A percentile compares a stretch with the other conserved stretches of the same genome.
These are phyloP conservation scores for Tricholoma hemisulphureum DNA, from an alignment of 768 basidiomycete genomes.

Conservation along the genomic window DNA sequence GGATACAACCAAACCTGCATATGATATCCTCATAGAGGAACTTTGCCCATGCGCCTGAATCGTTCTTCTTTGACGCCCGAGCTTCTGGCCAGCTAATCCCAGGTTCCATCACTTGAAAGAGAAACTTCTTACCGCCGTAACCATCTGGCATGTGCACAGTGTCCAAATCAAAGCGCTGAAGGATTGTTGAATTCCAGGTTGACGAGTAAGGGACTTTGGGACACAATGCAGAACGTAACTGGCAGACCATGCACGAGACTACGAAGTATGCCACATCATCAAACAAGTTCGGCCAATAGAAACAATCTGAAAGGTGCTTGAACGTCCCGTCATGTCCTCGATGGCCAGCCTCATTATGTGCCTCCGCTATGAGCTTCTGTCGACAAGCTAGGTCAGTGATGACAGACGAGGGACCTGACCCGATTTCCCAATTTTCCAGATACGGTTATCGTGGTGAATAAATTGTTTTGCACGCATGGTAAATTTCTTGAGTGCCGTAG, in stretches of 20 bases:
- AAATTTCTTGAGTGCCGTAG: not conserved
- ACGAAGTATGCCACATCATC: constrained; percentile 27
- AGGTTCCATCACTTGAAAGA: constrained; percentile 21
- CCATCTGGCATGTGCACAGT: constrained; percentile 29
- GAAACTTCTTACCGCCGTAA: constrained; percentile 15
- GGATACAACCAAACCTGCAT: constrained; percentile 16
- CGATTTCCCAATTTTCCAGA: constrained; percentile 18
- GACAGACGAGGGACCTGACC: constrained; percentile 18
- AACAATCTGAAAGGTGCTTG: constrained; percentile 15
- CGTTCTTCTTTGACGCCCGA: constrained; percentile 30
- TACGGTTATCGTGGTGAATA: constrained; percentile 16
- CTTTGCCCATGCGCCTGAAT: constrained; percentile 21
- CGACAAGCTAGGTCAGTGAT: constrained; percentile 14
- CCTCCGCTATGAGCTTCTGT: constrained; percentile 18
- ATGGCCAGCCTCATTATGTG: constrained; percentile 29
- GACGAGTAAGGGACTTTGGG: constrained; percentile 20
- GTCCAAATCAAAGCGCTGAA: constrained; percentile 27
- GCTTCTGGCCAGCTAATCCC: constrained; percentile 23
- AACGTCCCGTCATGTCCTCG: constrained; percentile 26
- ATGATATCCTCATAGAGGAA: constrained; percentile 17
- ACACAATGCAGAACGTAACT: constrained; percentile 18
- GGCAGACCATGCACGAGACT: constrained; percentile 32
- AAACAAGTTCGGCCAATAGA: constrained; percentile 37
- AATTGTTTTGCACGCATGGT: constrained; percentile 7
- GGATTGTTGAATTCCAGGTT: constrained; percentile 15